A percentile compares a stretch with the other conserved stretches of the same genome.
These are phyloP conservation scores for Penicillium verrucosum DNA, from an alignment of 2,329 filamentous ascomycete genomes.

Conservation along the genomic window DNA sequence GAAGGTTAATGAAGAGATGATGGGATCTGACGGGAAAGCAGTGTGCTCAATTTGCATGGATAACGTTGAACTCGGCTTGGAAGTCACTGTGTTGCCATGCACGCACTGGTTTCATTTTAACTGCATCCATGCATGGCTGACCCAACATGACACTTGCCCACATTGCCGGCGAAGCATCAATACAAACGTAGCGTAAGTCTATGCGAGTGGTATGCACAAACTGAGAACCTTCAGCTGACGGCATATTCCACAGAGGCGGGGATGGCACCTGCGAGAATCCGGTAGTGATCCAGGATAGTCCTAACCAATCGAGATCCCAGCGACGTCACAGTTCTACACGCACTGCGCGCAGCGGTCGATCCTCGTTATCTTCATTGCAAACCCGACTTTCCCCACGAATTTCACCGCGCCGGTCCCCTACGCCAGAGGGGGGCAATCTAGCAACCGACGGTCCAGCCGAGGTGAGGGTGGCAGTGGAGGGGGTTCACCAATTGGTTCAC, in stretches of 20 bases:
- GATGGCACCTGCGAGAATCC: conserved; percentile 23
- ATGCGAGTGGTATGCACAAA: background rate
- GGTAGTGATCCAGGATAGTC: conserved; percentile 15
- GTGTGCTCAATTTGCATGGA: conserved; percentile 98
- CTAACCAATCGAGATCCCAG: conserved; percentile 9
- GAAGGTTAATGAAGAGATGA: conserved; percentile 66
- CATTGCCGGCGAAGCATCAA: conserved; percentile 46
- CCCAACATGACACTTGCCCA: conserved; percentile 89
- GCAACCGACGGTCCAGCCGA: conserved; percentile 15
- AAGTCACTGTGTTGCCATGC: conserved; percentile 77
- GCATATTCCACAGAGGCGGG: conserved; percentile 12
- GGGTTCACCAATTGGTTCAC: conserved; percentile 31
- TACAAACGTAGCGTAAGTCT: conserved; percentile 24
- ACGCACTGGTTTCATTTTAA: conserved; percentile 89
- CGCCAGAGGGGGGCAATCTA: conserved; percentile 9
- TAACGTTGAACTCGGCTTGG: conserved; percentile 67
- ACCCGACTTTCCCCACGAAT: background rate
- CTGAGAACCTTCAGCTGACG: conserved; percentile 7
- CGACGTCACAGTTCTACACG: conserved; percentile 10
- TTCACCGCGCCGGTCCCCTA: conserved; percentile 5
- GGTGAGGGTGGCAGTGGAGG: conserved; percentile 14
- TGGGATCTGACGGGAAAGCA: conserved; percentile 62
- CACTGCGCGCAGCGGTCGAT: conserved; percentile 14
- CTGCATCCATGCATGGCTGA: conserved; percentile 80
- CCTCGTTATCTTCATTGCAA: conserved; percentile 18